Base-by-base conservation (phyloP, 441 rosid species). In the Sinapis alba region DNA sequence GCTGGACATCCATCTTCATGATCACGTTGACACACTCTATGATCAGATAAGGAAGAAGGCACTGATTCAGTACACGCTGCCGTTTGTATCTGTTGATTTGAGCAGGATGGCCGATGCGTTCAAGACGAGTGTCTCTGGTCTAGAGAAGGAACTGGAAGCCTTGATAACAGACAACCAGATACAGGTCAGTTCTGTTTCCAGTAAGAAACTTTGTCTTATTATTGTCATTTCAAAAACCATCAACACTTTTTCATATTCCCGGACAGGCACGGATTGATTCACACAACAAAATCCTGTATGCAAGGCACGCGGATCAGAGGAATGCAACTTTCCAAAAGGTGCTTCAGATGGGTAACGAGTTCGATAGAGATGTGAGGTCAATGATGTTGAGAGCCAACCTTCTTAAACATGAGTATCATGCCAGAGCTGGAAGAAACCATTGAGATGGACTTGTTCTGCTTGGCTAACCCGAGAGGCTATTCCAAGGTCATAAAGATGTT, bases 231-330 rank as follows among this genome's bases (percentile, higher is more conserved):
- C 9, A 16, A 34, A 34, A 43, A 27, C 21, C 57, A 7, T 67
- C 1, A 21, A 15, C 34, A 5, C 20, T 76, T 66, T 20, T 9
- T 70, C 73, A 27, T 15, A 41, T 41, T 43, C 71, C 1, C 5
- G 20, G 1, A 72, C 90, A 96, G 98, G 99, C 99, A 71, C 91
- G 99, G 56, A 96, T 96, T 18, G 99, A 96, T 79, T 96, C 99
- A 0, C 98, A 93, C 88, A 93, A 93, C 88, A 93, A 96, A 79
- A 80, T 96, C 83, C 89, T 96, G 24, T 91, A 93, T 47, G 99
- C 99, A 24, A 83, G 99, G 9, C 98, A 93, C 79, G 98, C 99
- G 0, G 97, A 96, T 83, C 99, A 96, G 78, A 88, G 99, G 83
- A 93, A 90, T 61, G 89, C 93, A 38, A 96, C 99, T 24, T 96